A percentile compares a stretch with the other conserved stretches of the same genome.
Conservation (phyloP, 2,329 filamentous ascomycete genomes). For the Rugonectria rugulosa region DNA sequence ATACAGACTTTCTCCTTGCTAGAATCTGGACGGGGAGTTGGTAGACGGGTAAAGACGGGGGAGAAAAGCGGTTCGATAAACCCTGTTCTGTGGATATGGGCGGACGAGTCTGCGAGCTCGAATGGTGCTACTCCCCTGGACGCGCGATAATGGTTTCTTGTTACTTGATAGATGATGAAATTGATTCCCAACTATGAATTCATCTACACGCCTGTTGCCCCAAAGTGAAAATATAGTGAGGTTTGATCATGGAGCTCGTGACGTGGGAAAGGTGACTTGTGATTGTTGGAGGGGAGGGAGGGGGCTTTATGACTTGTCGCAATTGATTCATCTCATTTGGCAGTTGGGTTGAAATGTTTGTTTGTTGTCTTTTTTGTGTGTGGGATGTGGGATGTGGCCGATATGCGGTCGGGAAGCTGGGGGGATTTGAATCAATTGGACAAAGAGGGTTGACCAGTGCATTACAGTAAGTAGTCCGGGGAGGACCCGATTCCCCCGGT, state of each 20-base stretch:
- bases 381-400: not conserved
- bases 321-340: not conserved
- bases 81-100: constrained; percentile 16
- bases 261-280: too few relatives aligned
- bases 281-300: too few relatives aligned
- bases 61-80: constrained; percentile 26
- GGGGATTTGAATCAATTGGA: not conserved
- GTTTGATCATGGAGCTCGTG: too few relatives aligned
- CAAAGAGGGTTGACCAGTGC: not conserved
- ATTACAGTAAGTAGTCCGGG: not conserved
- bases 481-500: constrained; percentile 6
- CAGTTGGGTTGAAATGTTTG: not conserved
- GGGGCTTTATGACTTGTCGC: not conserved
- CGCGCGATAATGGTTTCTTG: constrained; percentile 26
- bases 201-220: not conserved
- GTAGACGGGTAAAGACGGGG: constrained; percentile 44
- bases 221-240: not conserved
- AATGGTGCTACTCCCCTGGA: constrained; percentile 20
- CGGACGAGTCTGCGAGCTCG: constrained; percentile 14
- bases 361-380: not conserved
- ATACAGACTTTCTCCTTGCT: constrained; percentile 35
- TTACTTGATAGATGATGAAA: constrained; percentile 43
- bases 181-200: constrained; percentile 39
- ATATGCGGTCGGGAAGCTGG: not conserved
- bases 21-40: constrained; percentile 45